Evolutionary conservation across 441 rosid genomes (phyloP).

Genomic region (Viola pubescens): DNA sequence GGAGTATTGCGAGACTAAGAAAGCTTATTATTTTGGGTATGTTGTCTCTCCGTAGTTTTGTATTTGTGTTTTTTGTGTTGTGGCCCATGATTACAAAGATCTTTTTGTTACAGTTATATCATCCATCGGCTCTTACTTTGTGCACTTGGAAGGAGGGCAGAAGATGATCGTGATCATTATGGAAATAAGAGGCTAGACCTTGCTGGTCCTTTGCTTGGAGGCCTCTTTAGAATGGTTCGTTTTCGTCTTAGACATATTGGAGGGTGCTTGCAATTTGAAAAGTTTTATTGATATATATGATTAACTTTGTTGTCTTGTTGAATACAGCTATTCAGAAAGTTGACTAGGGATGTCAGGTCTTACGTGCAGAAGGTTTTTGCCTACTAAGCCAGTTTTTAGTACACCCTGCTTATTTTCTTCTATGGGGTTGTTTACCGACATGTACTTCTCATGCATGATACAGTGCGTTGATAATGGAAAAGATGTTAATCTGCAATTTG

Average conservation of each 20-base stretch:
- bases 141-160: conserved; percentile 91
- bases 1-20: conserved; percentile 88
- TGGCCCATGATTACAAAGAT: conserved; percentile 3
- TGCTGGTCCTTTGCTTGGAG: conserved; percentile 98
- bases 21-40: conserved; percentile 96
- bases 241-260: background rate
- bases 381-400: conserved; percentile 12
- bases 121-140: conserved; percentile 90
- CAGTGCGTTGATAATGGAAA: conserved; percentile 95
- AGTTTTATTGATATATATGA: conserved; percentile 9
- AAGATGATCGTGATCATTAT: conserved; percentile 98
- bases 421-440: conserved; percentile 7
- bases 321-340: conserved; percentile 87
- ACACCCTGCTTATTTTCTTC: conserved; percentile 12
- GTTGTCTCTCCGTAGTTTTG: conserved; percentile 17
- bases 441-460: conserved; percentile 12
- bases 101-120: conserved; percentile 52
- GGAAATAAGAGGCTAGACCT: conserved; percentile 99
- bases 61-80: background rate
- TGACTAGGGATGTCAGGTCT: conserved; percentile 81
- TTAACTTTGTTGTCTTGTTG: conserved; percentile 16
- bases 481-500: conserved; percentile 93
- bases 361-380: conserved; percentile 85
- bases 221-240: conserved; percentile 90
- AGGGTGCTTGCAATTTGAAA: background rate